Conservation (phyloP, 495 filamentous ascomycete genomes). For the Rhizodiscina lignyota region DNA sequence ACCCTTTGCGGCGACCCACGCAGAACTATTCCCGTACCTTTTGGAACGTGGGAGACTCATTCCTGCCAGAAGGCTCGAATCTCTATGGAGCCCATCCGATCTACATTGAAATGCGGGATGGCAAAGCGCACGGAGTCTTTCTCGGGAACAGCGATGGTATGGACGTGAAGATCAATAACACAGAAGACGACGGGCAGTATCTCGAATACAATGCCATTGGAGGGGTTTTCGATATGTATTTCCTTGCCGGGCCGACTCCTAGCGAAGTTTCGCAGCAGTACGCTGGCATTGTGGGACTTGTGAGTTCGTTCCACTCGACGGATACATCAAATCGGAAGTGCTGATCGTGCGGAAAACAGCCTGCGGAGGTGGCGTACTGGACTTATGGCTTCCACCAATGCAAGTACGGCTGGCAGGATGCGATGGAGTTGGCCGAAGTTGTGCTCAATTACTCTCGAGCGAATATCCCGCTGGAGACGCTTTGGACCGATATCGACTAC, state of each 20-base stretch:
- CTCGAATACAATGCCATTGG: slow-evolving; percentile 76
- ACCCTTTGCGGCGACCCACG: slow-evolving; percentile 54
- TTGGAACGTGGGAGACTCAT: slow-evolving; percentile 64
- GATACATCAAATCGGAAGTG: too few relatives aligned
- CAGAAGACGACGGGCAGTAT: slow-evolving; percentile 42
- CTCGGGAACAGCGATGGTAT: slow-evolving; percentile 72
- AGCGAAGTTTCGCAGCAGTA: slow-evolving; percentile 62
- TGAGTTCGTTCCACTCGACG: too few relatives aligned
- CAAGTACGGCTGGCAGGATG: slow-evolving; percentile 55
- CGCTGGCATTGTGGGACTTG: slow-evolving; percentile 46
- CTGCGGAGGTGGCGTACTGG: slow-evolving; percentile 81
- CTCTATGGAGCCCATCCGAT: slow-evolving; percentile 73
- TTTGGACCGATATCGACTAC: slow-evolving; percentile 68
- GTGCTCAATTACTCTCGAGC: slow-evolving; percentile 66
- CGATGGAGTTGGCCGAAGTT: slow-evolving; percentile 63
- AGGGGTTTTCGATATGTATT: slow-evolving; percentile 73
- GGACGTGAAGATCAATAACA: slow-evolving; percentile 66
- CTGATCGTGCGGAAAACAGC: too few relatives aligned
- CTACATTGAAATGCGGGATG: slow-evolving; percentile 63
- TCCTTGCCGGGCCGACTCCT: slow-evolving; percentile 57
- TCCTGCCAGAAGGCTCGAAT: slow-evolving; percentile 46
- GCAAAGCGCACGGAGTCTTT: slow-evolving; percentile 64
- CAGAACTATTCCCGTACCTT: slow-evolving; percentile 62
- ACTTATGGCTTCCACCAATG: slow-evolving; percentile 73
- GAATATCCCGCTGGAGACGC: slow-evolving; percentile 65